A percentile compares a stretch with the other conserved stretches of the same genome.
These are phyloP conservation scores for Dendrostoma leiphaemia DNA, from an alignment of 2,329 filamentous ascomycete genomes.

Conservation along the genomic window DNA sequence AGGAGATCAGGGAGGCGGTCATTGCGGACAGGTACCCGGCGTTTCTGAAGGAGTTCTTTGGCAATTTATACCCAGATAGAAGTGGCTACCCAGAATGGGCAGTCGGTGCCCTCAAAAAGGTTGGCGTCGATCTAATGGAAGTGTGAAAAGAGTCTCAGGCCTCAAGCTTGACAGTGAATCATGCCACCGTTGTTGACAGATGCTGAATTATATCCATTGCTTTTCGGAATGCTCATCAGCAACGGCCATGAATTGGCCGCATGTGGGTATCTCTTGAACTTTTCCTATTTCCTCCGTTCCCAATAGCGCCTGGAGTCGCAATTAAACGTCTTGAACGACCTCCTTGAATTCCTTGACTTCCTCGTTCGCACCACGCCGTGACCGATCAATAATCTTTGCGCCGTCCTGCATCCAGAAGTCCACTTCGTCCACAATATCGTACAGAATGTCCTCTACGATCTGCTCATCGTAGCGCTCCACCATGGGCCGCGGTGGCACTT, in stretches of 20 bases:
- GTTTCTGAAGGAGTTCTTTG: constrained; percentile 79
- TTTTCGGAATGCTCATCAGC: not conserved
- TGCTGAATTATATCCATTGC: too few species aligned
- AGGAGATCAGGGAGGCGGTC: constrained; percentile 70
- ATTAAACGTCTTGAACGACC: constrained; percentile 60
- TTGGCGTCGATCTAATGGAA: constrained; percentile 73
- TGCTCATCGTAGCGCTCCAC: constrained; percentile 86
- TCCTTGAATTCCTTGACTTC: constrained; percentile 61
- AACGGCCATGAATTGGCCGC: not conserved
- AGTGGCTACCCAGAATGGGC: constrained; percentile 78
- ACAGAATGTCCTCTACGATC: constrained; percentile 90
- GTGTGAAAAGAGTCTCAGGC: constrained; percentile 24
- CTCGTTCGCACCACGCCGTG: constrained; percentile 36
- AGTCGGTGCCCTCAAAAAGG: constrained; percentile 70
- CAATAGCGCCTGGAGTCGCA: not conserved
- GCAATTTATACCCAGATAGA: constrained; percentile 65
- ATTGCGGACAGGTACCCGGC: constrained; percentile 76
- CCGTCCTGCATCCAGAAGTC: constrained; percentile 81
- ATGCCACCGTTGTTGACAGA: too few species aligned
- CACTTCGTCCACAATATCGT: constrained; percentile 91
- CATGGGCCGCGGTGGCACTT: constrained; percentile 52
- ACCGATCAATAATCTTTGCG: constrained; percentile 46
- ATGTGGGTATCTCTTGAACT: constrained; percentile 11
- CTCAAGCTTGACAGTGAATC: too few species aligned
- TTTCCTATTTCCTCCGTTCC: not conserved